phyloP scores from a whole-genome alignment of 192 early-diverging fungal species.

The Coemansia aciculifera region DNA sequence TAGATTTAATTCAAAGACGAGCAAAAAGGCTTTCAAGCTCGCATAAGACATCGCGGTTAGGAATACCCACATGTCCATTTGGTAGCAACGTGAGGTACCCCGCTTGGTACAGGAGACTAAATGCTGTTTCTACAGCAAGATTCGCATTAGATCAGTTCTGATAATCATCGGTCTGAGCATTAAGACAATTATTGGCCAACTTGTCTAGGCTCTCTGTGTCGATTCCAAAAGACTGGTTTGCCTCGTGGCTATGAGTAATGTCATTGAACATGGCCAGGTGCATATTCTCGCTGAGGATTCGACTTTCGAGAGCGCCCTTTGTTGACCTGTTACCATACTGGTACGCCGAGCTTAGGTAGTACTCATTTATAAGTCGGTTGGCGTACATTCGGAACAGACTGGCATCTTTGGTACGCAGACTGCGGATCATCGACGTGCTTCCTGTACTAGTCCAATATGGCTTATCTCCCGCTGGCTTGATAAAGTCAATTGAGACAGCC shows the following conservation, averaged over 20 bases:
- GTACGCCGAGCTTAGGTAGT: neutral
- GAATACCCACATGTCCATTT: neutral
- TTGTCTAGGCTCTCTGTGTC: neutral
- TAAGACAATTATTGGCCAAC: neutral
- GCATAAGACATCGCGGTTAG: neutral
- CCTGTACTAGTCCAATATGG: neutral
- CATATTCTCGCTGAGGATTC: neutral
- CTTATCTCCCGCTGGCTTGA: neutral
- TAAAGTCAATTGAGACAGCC: neutral
- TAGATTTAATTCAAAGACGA: neutral
- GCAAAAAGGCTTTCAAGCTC: neutral
- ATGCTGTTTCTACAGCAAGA: neutral
- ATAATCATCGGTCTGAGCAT: neutral
- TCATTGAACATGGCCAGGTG: neutral
- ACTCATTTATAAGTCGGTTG: neutral
- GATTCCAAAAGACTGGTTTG: neutral
- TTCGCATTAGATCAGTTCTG: neutral
- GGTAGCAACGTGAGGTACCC: neutral
- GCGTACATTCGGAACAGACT: neutral
- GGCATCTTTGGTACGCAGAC: neutral
- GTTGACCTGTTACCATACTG: neutral
- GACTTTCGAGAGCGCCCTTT: neutral
- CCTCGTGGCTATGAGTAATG: neutral
- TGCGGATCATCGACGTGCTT: neutral
- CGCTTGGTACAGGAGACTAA: neutral